Evolutionary conservation across 2,329 filamentous ascomycete genomes (phyloP).

Genomic region (Fusarium devonianum): DNA sequence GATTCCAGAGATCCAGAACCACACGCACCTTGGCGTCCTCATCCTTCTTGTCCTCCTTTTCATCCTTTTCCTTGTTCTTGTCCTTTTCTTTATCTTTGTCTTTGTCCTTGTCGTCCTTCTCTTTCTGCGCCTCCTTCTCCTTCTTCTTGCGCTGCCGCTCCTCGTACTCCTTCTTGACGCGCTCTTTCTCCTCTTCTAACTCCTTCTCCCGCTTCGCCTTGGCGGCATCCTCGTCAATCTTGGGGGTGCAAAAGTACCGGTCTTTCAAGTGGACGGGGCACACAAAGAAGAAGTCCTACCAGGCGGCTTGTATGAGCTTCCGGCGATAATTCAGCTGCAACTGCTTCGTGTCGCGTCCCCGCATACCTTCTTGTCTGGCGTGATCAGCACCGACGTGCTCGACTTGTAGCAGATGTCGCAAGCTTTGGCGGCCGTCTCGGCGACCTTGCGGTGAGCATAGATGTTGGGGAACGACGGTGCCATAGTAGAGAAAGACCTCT

Average conservation of each 20-base stretch:
- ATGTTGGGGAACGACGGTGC: slow-evolving; percentile 70
- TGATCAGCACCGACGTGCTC: slow-evolving; percentile 85
- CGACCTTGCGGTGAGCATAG: slow-evolving; percentile 86
- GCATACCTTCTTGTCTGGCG: slow-evolving; percentile 83
- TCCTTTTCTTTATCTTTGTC: slow-evolving; percentile 52
- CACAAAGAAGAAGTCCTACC: slow-evolving; percentile 86
- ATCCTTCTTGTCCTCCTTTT: slow-evolving; percentile 39
- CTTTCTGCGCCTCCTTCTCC: slow-evolving; percentile 66
- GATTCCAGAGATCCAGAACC: background rate
- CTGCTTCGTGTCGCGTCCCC: background rate
- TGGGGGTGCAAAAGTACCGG: slow-evolving; percentile 77
- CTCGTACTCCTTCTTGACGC: slow-evolving; percentile 79
- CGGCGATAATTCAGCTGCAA: slow-evolving; percentile 11
- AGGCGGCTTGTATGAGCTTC: slow-evolving; percentile 17
- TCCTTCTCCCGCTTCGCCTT: slow-evolving; percentile 69
- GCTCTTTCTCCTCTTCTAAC: slow-evolving; percentile 68
- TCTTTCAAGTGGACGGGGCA: slow-evolving; percentile 86
- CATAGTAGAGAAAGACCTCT: slow-evolving; percentile 47
- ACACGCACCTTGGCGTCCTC: slow-evolving; percentile 23
- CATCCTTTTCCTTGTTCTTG: slow-evolving; percentile 44
- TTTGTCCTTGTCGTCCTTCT: slow-evolving; percentile 55
- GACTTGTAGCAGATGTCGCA: slow-evolving; percentile 95
- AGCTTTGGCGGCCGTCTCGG: slow-evolving; percentile 80
- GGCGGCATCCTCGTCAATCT: slow-evolving; percentile 71
- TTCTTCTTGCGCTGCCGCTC: slow-evolving; percentile 73